These are phyloP conservation scores for Persicaria tinctoria DNA, from an alignment of 148 eudicot genomes.

Conservation along the genomic window DNA sequence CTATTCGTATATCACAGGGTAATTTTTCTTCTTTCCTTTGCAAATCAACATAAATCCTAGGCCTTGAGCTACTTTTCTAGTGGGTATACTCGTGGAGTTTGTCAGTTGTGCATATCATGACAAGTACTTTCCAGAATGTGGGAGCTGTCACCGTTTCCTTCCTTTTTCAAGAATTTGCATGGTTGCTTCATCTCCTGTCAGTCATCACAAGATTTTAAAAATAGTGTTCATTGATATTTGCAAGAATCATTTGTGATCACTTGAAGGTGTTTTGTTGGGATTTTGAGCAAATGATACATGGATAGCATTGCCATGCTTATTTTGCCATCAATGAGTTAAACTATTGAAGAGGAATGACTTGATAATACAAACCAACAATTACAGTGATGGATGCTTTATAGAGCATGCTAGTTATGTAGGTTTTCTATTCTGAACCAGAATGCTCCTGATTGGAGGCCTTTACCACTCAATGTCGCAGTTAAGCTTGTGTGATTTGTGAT, in stretches of 20 bases:
- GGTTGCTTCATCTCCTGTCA: background rate
- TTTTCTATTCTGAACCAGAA: background rate
- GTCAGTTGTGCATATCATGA: slow-evolving; percentile 6
- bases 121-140: background rate
- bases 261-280: background rate
- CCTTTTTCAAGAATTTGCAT: background rate
- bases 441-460: background rate
- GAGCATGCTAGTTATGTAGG: background rate
- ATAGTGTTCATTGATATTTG: background rate
- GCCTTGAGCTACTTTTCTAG: background rate
- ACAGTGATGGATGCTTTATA: background rate
- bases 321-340: background rate
- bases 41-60: background rate
- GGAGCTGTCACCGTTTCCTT: background rate
- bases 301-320: background rate
- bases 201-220: background rate
- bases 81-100: background rate
- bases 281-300: background rate
- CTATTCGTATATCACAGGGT: slow-evolving; percentile 74
- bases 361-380: background rate
- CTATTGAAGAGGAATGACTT: background rate
- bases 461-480: background rate
- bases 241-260: background rate
- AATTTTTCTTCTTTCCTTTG: slow-evolving; percentile 14
- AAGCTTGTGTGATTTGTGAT: background rate